Base-by-base conservation (phyloP, 441 rosid genomes). In the Populus trichocarpa region DNA sequence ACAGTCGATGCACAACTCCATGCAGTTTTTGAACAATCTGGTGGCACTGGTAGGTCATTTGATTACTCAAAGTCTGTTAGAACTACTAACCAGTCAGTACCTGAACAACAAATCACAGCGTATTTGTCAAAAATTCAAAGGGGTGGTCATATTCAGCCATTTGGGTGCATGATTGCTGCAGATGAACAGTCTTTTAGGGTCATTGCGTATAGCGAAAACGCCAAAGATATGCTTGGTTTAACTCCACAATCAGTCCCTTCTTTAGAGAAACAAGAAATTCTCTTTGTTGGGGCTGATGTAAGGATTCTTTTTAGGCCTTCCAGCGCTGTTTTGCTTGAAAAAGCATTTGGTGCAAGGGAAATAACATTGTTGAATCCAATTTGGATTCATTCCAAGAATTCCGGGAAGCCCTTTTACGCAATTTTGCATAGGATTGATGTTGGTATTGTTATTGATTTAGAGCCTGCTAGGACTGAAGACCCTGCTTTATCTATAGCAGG, bases 401-500 rank as follows among this genome's bases (percentile, higher is more conserved):
- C 97, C 0, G 98, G 98, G 10, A 92, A 86, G 35, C 92, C 99
- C 4, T 96, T 94, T 65, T 96, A 96, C 67, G 98, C 96, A 0
- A 94, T 96, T 76, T 88, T 96, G 67, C 99, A 96, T 22, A 83
- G 98, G 87, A 81, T 96, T 71, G 99, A 96, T 85, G 97, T 96
- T 22, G 99, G 99, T 20, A 89, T 96, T 68, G 97, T 96, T 42
- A 90, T 96, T 74, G 99, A 96, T 88, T 90, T 96, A 79, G 99
- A 96, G 77, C 98, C 99, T 65, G 95, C 97, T n/a, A 89, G 97
- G 81, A 86, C 97, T 0, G 97, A 92, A 81, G 98, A 96, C 74
- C 99, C 99, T 30, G 97, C 99, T 53, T 84, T 96, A 77, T 94
- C 99, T 0, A 92, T 94, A 50, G 97, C 97, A 0, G 99, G 99